Percentiles rank a stretch among this genome's conserved stretches.
Conservation (phyloP, 164 flowering plant genomes). For the Magnolia changhungtana region DNA sequence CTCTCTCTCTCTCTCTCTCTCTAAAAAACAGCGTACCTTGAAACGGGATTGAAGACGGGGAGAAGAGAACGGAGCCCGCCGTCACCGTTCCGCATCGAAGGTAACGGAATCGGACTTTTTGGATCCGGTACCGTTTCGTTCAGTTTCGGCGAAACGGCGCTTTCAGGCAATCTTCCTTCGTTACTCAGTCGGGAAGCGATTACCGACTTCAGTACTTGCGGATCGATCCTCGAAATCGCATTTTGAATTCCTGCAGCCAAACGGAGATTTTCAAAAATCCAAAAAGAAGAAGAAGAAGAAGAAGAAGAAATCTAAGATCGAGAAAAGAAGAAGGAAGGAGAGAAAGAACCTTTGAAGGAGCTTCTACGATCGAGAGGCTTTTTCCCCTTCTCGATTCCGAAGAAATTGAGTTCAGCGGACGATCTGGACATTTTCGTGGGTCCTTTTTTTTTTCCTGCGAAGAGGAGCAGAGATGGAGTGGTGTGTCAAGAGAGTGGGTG, state of each 20-base stretch:
- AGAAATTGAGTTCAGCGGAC: conserved; percentile 54
- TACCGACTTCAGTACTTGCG: conserved; percentile 47
- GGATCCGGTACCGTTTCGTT: conserved; percentile 6
- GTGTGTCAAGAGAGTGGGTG: not conserved
- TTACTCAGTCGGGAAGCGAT: conserved; percentile 27
- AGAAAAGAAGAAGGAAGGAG: not conserved
- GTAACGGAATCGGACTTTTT: not conserved
- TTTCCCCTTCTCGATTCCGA: conserved; percentile 37
- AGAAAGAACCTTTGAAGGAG: conserved; percentile 40
- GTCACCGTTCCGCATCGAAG: not conserved
- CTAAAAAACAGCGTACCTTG: conserved; percentile 16
- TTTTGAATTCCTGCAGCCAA: conserved; percentile 37
- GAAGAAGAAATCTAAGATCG: not conserved
- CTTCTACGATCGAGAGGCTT: conserved; percentile 32
- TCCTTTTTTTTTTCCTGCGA: not conserved
- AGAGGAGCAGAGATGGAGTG: not conserved
- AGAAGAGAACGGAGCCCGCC: conserved; percentile 9
- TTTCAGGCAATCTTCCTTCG: not conserved
- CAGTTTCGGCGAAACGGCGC: not conserved
- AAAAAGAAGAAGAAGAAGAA: not conserved
- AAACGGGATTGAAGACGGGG: conserved; percentile 18
- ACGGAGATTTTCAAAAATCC: not conserved
- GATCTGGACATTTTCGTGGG: conserved; percentile 12
- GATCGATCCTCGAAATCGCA: conserved; percentile 61
- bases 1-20: too few relatives aligned